These are phyloP conservation scores for Boletus huronensis DNA, from an alignment of 768 basidiomycete species.

Conservation along the genomic window DNA sequence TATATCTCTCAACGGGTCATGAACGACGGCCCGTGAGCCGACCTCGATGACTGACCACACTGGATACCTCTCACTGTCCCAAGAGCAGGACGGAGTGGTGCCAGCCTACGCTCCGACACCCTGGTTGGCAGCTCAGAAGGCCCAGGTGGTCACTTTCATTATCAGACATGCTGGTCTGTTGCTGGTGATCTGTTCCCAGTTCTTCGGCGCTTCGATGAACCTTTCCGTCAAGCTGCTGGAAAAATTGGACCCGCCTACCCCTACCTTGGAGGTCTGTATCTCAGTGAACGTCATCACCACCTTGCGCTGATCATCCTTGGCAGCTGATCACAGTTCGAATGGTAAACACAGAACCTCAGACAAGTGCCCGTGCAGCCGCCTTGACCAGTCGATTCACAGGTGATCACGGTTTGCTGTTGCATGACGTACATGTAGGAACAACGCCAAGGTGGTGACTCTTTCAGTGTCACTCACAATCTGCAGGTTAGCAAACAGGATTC, in stretches of 20 bases:
- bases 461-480: not conserved
- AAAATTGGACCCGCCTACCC: not conserved
- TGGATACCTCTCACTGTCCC: not conserved
- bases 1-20: not conserved
- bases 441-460: not conserved
- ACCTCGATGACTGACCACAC: not conserved
- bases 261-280: not conserved
- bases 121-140: not conserved
- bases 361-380: not conserved
- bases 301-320: not conserved
- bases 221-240: not conserved
- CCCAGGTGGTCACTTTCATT: not conserved
- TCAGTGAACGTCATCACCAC: not conserved
- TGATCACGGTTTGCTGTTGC: not conserved
- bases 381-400: not conserved
- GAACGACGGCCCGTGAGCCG: not conserved
- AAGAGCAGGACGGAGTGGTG: not conserved
- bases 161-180: not conserved
- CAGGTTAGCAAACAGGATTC: constrained; percentile 39
- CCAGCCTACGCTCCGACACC: not conserved
- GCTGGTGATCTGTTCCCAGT: not conserved
- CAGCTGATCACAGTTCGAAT: not conserved
- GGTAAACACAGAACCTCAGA: not conserved
- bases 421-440: not conserved
- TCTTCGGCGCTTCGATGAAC: not conserved